Evolutionary conservation across 129 eudicot species (phyloP).

Genomic region (Centella asiatica): DNA sequence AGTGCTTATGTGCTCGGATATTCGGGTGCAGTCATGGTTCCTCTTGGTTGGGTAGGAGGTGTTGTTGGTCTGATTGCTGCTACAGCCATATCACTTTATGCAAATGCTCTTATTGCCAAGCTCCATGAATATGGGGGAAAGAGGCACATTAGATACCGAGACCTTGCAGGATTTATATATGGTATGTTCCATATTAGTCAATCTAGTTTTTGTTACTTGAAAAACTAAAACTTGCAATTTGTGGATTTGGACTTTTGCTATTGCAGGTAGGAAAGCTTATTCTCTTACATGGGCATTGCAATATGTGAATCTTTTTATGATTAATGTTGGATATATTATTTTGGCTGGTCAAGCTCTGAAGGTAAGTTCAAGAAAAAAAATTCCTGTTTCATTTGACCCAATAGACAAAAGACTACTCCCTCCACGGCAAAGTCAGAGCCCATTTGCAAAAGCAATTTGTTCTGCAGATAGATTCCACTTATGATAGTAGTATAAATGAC

Average conservation of each 20-base stretch:
- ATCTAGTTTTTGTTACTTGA: neutral
- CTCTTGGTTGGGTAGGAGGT: conserved; percentile 95
- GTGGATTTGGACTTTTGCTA: conserved; percentile 4
- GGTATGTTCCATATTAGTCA: conserved; percentile 37
- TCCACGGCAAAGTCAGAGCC: too few species aligned
- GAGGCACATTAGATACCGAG: conserved; percentile 92
- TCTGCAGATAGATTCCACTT: too few species aligned
- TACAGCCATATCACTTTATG: conserved; percentile 59
- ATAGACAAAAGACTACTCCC: neutral
- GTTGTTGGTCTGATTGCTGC: conserved; percentile 64
- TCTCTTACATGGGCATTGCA: conserved; percentile 74
- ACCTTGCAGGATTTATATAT: conserved; percentile 85
- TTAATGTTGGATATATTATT: conserved; percentile 75
- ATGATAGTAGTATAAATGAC: too few species aligned
- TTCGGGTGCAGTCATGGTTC: conserved; percentile 77
- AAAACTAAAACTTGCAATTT: neutral
- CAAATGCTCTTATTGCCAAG: conserved; percentile 65
- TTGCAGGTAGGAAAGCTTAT: conserved; percentile 72
- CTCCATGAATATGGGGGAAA: conserved; percentile 92
- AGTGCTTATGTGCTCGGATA: conserved; percentile 90
- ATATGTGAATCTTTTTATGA: conserved; percentile 86
- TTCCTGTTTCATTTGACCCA: neutral
- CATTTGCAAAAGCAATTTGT: too few species aligned
- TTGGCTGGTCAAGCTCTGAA: conserved; percentile 86
- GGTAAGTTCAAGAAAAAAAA: conserved; percentile 27